Conservation (phyloP, 805 yeast genomes). For the Metschnikowia rubicola region DNA sequence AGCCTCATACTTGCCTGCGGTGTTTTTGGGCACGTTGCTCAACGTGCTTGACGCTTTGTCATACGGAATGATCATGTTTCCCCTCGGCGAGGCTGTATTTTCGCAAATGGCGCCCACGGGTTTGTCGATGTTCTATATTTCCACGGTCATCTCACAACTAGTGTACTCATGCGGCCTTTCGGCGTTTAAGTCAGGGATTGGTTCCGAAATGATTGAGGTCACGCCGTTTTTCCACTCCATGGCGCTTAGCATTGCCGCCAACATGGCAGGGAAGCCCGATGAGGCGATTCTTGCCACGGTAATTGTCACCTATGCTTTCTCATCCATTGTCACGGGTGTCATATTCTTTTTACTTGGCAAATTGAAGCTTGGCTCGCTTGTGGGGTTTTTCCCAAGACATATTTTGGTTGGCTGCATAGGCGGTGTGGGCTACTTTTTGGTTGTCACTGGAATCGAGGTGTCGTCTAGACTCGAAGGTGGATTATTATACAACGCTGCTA, state of each 20-base stretch:
- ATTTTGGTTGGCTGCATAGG: conserved; percentile 96
- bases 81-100: conserved; percentile 77
- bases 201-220: conserved; percentile 98
- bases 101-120: conserved; percentile 83
- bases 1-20: conserved; percentile 64
- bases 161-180: conserved; percentile 90
- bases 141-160: conserved; percentile 85
- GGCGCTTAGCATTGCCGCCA: conserved; percentile 68
- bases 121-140: conserved; percentile 87
- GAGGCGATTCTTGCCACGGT: conserved; percentile 77
- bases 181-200: conserved; percentile 85
- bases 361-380: conserved; percentile 75
- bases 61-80: conserved; percentile 97
- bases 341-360: conserved; percentile 77
- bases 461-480: conserved; percentile 78
- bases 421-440: conserved; percentile 92
- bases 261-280: conserved; percentile 42
- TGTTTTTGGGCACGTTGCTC: conserved; percentile 75
- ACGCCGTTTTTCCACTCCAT: conserved; percentile 96
- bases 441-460: conserved; percentile 89
- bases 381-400: conserved; percentile 95
- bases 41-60: conserved; percentile 91
- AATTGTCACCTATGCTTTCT: conserved; percentile 75
- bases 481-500: conserved; percentile 57
- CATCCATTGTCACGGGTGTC: conserved; percentile 82